Conservation (phyloP, 768 basidiomycete species). For the Clitopilus passeckerianus region DNA sequence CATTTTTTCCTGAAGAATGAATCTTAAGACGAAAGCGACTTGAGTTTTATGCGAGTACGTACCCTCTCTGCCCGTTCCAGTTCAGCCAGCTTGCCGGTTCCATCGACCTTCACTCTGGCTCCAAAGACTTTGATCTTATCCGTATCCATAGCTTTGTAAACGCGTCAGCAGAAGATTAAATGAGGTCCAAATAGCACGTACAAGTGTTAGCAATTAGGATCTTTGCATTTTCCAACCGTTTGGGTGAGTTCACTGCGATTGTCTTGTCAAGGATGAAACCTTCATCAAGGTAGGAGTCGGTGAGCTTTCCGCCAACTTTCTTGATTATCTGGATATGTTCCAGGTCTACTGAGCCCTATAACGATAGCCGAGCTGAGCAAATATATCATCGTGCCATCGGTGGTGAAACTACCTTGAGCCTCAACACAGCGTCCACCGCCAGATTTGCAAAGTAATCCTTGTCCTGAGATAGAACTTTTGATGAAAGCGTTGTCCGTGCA, state of each 20-base stretch:
- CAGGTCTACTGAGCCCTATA: constrained; percentile 88
- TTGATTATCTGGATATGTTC: constrained; percentile 99
- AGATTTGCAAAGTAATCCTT: constrained; percentile 98
- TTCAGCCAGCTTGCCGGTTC: constrained; percentile 95
- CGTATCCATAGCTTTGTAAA: constrained; percentile 87
- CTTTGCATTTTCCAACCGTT: constrained; percentile 90
- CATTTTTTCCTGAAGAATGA: constrained; percentile 87
- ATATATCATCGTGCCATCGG: background rate
- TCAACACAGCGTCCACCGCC: constrained; percentile 93
- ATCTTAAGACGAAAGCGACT: no score
- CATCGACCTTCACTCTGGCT: constrained; percentile 91
- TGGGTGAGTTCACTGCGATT: constrained; percentile 92
- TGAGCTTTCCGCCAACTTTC: constrained; percentile 98
- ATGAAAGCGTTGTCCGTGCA: constrained; percentile 90
- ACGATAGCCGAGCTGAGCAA: background rate
- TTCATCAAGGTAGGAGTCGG: constrained; percentile 97
- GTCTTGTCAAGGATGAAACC: constrained; percentile 99
- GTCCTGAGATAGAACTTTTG: constrained; percentile 94
- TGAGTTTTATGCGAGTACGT: constrained; percentile 13
- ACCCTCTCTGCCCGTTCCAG: constrained; percentile 94
- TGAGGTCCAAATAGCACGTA: constrained; percentile 18
- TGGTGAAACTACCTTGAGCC: constrained; percentile 60
- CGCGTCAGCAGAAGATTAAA: background rate
- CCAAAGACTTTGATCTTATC: constrained; percentile 99
- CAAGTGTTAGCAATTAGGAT: constrained; percentile 99